Conservation (phyloP, 306 rosid species). For the Fragaria iinumae region DNA sequence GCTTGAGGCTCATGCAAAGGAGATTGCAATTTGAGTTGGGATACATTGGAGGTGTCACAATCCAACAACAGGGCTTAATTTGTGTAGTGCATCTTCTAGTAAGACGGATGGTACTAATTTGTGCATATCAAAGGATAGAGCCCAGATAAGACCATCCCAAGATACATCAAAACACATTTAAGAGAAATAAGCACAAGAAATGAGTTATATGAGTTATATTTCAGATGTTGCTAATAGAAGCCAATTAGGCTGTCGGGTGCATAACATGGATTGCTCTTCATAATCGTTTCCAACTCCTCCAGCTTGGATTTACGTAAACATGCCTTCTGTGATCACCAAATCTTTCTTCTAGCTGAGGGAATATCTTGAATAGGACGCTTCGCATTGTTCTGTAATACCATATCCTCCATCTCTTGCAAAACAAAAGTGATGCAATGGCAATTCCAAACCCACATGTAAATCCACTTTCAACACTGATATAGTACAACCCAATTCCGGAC, state of each 20-base stretch:
- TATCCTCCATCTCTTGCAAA: constrained; percentile 24
- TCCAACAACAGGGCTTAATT: too few species aligned
- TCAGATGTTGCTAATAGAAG: too few species aligned
- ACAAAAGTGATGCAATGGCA: constrained; percentile 1
- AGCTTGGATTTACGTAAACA: neutral
- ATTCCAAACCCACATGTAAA: constrained; percentile 19
- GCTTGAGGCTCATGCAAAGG: neutral
- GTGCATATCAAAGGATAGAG: too few species aligned
- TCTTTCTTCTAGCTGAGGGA: neutral
- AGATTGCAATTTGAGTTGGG: neutral
- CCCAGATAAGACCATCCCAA: too few species aligned
- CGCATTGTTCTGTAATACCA: constrained; percentile 1
- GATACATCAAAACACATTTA: too few species aligned
- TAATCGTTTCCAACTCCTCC: neutral
- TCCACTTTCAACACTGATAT: constrained; percentile 17
- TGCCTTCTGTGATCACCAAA: neutral
- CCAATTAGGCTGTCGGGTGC: neutral
- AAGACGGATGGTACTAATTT: too few species aligned
- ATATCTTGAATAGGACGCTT: neutral
- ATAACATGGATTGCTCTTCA: neutral
- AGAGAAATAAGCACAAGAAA: too few species aligned
- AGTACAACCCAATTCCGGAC: neutral
- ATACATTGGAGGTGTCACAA: neutral
- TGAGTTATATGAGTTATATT: too few species aligned
- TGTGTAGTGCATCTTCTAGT: too few species aligned